phyloP scores from a whole-genome alignment of 768 basidiomycete genomes.

The Boletus rubroflammeus region DNA sequence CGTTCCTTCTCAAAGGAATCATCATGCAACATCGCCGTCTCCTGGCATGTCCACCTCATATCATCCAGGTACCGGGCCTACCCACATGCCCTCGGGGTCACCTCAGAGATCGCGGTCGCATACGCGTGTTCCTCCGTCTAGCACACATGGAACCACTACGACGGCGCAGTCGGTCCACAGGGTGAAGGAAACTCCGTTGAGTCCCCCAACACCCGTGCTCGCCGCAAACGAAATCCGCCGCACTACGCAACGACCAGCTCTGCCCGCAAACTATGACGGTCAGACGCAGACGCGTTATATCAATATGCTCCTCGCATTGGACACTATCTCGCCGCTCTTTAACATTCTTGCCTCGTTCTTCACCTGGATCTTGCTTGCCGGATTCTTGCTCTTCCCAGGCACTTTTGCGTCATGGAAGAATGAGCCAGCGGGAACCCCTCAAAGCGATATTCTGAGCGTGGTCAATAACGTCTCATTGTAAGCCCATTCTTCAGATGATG shows the following conservation, averaged over 20 bases:
- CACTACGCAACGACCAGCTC: conserved; percentile 16
- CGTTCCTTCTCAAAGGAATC: conserved; percentile 10
- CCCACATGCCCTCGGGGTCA: conserved; percentile 7
- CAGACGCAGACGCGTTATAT: conserved; percentile 47
- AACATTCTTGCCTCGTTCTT: conserved; percentile 55
- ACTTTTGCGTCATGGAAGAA: conserved; percentile 49
- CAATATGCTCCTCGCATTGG: conserved; percentile 59
- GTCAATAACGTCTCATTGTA: conserved; percentile 47
- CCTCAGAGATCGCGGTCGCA: conserved; percentile 19
- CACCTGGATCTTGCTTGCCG: conserved; percentile 60
- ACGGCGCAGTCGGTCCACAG: not conserved
- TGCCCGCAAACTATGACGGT: conserved; percentile 23
- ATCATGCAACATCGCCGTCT: conserved; percentile 9
- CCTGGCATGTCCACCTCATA: conserved; percentile 2
- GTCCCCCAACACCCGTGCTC: not conserved
- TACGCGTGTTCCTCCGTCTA: conserved; percentile 7
- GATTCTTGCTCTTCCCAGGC: conserved; percentile 60
- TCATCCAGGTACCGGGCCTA: conserved; percentile 2
- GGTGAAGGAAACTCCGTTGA: conserved; percentile 1
- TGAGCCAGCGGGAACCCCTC: conserved; percentile 27
- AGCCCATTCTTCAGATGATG: conserved; percentile 15
- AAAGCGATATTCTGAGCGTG: conserved; percentile 32
- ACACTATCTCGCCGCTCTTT: conserved; percentile 47
- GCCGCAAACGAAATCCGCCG: conserved; percentile 19
- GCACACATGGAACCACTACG: not conserved